phyloP scores from a whole-genome alignment of 371 early-diverging fungal species.

The Mortierella sp. region DNA sequence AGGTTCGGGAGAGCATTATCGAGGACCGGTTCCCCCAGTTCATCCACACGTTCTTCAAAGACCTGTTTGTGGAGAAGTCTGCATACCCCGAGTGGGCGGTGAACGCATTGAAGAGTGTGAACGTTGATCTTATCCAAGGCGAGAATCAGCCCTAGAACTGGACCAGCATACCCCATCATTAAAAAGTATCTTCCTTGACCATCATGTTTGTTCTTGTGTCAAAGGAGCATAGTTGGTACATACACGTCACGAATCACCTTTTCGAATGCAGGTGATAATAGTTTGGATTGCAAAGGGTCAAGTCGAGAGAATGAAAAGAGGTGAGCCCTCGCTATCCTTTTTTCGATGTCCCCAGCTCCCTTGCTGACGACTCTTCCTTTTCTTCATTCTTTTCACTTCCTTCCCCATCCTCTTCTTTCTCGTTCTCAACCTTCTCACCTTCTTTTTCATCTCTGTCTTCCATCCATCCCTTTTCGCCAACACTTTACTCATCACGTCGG shows the following conservation, averaged over 20 bases:
- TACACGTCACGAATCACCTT: background rate
- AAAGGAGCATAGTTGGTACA: background rate
- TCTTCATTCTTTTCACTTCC: constrained; percentile 6
- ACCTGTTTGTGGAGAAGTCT: constrained; percentile 73
- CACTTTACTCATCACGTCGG: background rate
- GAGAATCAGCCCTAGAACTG: constrained; percentile 6
- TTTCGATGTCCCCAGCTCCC: background rate
- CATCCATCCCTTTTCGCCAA: background rate
- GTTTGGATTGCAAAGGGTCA: background rate
- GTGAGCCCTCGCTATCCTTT: constrained; percentile 7
- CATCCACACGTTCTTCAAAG: constrained; percentile 82
- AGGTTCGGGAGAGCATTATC: constrained; percentile 84
- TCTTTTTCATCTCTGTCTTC: background rate
- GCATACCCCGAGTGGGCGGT: constrained; percentile 92
- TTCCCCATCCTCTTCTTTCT: background rate
- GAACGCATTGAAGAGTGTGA: constrained; percentile 85
- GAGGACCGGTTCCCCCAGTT: constrained; percentile 86
- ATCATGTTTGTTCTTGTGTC: too few species aligned
- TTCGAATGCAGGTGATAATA: background rate
- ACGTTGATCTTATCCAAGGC: constrained; percentile 70
- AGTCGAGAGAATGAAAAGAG: background rate
- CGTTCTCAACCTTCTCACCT: constrained; percentile 1
- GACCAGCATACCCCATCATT: background rate
- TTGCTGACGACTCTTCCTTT: too few species aligned
- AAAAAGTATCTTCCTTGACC: background rate